Evolutionary conservation across 2,329 filamentous ascomycete genomes (phyloP).

Genomic region (Aureobasidium musti): DNA sequence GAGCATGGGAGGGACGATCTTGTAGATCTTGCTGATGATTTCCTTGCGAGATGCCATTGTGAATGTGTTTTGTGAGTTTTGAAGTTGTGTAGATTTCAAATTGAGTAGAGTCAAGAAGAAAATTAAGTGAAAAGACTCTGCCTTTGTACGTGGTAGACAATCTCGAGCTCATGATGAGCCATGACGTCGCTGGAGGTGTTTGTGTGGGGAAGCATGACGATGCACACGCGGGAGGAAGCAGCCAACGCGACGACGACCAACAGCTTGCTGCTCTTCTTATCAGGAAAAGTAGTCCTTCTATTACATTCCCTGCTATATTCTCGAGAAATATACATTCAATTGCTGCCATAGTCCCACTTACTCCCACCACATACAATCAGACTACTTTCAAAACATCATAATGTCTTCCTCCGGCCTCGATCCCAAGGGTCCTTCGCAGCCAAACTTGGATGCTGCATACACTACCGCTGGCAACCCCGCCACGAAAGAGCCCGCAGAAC

Average conservation of each 20-base stretch:
- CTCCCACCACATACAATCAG: neutral
- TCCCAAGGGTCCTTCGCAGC: constrained; percentile 49
- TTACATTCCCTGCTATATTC: neutral
- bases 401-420: constrained; percentile 45
- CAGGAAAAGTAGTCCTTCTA: neutral
- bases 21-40: constrained; percentile 77
- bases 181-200: constrained; percentile 13
- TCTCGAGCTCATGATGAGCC: constrained; percentile 16
- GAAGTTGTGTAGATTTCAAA: neutral
- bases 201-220: constrained; percentile 26
- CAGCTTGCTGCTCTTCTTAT: constrained; percentile 7
- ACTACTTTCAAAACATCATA: neutral
- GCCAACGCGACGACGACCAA: neutral
- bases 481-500: constrained; percentile 47
- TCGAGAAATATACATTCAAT: neutral
- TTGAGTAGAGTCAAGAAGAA: constrained; percentile 1
- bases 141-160: constrained; percentile 17
- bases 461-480: constrained; percentile 50
- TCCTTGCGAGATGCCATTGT: constrained; percentile 65
- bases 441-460: constrained; percentile 49
- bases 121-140: neutral
- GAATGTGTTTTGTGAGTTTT: constrained; percentile 7
- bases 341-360: neutral
- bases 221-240: constrained; percentile 2
- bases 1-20: constrained; percentile 91